Evolutionary conservation across 345 rosid genomes (phyloP).

Genomic region (Combretum micranthum): DNA sequence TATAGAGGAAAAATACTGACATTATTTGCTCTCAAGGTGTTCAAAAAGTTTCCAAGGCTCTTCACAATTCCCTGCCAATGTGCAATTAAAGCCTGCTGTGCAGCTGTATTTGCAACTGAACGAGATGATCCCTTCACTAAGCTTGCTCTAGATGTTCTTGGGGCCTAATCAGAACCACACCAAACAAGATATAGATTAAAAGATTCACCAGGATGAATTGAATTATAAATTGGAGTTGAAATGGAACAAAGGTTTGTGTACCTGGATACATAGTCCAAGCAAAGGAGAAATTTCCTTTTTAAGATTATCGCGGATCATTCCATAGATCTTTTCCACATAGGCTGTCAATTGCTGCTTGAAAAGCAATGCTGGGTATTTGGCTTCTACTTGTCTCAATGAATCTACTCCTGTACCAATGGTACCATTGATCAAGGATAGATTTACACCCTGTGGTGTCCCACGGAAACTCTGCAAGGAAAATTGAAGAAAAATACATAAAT

Average conservation of each 20-base stretch:
- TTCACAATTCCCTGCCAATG: conserved; percentile 97
- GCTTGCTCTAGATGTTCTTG: conserved; percentile 96
- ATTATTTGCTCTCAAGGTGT: conserved; percentile 65
- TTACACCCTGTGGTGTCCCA: conserved; percentile 83
- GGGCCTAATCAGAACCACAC: conserved; percentile 45
- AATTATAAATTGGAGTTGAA: background rate
- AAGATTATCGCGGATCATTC: conserved; percentile 92
- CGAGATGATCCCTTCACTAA: conserved; percentile 86
- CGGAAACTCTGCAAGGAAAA: conserved; percentile 70
- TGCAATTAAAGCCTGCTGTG: conserved; percentile 84
- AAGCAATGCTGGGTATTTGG: conserved; percentile 93
- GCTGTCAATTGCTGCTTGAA: conserved; percentile 98
- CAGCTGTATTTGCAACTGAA: conserved; percentile 67
- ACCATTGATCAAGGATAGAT: conserved; percentile 58
- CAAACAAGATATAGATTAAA: background rate
- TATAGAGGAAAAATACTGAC: conserved; percentile 26
- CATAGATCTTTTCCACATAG: conserved; percentile 91
- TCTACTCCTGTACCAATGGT: conserved; percentile 55
- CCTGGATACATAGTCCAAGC: conserved; percentile 98
- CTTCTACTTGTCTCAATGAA: conserved; percentile 81
- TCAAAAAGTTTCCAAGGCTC: conserved; percentile 84
- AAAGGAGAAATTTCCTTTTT: conserved; percentile 96
- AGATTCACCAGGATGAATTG: background rate
- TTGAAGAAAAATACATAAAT: conserved; percentile 8
- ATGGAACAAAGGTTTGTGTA: conserved; percentile 13